Evolutionary conservation across 164 flowering plant species (phyloP).

Genomic region (Tetrastigma voinierianum): DNA sequence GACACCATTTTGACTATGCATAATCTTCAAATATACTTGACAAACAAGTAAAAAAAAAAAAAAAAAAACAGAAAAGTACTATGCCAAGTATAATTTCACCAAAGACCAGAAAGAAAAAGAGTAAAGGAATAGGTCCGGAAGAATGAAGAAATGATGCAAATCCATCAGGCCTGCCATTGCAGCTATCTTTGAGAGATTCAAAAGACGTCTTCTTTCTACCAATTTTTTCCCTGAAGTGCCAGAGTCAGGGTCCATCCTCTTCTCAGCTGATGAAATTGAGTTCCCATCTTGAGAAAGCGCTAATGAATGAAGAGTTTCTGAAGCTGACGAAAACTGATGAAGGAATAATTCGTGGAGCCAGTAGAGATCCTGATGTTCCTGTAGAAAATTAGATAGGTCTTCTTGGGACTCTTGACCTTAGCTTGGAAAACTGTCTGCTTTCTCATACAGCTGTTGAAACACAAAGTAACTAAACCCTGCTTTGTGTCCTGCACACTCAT

Average conservation of each 20-base stretch:
- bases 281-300: constrained; percentile 65
- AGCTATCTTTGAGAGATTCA: constrained; percentile 86
- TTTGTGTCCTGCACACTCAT: constrained; percentile 73
- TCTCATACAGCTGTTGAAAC: constrained; percentile 60
- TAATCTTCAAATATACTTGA: not conserved
- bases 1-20: not conserved
- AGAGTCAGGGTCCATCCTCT: constrained; percentile 24
- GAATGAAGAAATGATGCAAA: not conserved
- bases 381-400: constrained; percentile 67
- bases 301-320: constrained; percentile 80
- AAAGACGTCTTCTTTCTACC: constrained; percentile 63
- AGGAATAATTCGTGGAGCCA: constrained; percentile 95
- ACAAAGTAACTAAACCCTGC: constrained; percentile 92
- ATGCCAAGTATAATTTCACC: not conserved
- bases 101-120: not conserved
- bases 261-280: constrained; percentile 31
- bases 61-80: not conserved
- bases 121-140: not conserved
- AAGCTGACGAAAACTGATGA: constrained; percentile 77
- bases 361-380: constrained; percentile 64
- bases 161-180: constrained; percentile 60
- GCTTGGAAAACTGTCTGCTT: constrained; percentile 62
- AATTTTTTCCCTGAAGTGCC: constrained; percentile 29
- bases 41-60: not conserved
- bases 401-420: constrained; percentile 94